Conservation (phyloP, 2,329 filamentous ascomycete species). For the Claviceps sp. region DNA sequence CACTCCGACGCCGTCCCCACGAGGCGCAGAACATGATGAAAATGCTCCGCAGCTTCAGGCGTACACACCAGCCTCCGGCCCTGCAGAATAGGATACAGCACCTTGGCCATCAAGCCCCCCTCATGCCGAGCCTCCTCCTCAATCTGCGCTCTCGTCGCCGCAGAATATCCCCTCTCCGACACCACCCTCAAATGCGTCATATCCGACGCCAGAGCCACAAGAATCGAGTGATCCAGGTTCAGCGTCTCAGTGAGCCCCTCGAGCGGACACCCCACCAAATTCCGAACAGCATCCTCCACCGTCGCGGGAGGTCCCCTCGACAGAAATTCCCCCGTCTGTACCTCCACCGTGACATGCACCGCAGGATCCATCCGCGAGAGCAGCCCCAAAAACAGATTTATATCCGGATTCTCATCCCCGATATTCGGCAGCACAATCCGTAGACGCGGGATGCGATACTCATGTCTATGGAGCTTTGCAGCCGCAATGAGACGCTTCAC, state of each 20-base stretch:
- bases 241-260: slow-evolving; percentile 21
- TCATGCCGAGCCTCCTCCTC: slow-evolving; percentile 19
- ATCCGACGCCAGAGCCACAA: slow-evolving; percentile 27
- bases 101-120: slow-evolving; percentile 19
- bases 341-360: slow-evolving; percentile 21
- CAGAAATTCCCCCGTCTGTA: slow-evolving; percentile 15
- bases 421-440: slow-evolving; percentile 23
- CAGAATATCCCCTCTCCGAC: slow-evolving; percentile 20
- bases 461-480: slow-evolving; percentile 22
- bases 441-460: slow-evolving; percentile 23
- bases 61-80: slow-evolving; percentile 24
- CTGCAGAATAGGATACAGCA: slow-evolving; percentile 22
- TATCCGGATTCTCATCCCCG: slow-evolving; percentile 13
- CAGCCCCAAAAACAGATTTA: slow-evolving; percentile 21
- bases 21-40: slow-evolving; percentile 22
- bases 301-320: slow-evolving; percentile 10
- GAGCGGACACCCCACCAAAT: slow-evolving; percentile 19
- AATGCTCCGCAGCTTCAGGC: slow-evolving; percentile 24
- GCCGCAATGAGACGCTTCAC: slow-evolving; percentile 22
- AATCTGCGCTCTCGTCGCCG: slow-evolving; percentile 20
- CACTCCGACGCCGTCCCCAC: slow-evolving; percentile 25
- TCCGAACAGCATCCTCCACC: slow-evolving; percentile 16
- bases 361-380: slow-evolving; percentile 16
- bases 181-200: slow-evolving; percentile 23
- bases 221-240: slow-evolving; percentile 28